These are phyloP conservation scores for Chloromonas sp. DNA, from an alignment of 163 green algal species.

Conservation along the genomic window DNA sequence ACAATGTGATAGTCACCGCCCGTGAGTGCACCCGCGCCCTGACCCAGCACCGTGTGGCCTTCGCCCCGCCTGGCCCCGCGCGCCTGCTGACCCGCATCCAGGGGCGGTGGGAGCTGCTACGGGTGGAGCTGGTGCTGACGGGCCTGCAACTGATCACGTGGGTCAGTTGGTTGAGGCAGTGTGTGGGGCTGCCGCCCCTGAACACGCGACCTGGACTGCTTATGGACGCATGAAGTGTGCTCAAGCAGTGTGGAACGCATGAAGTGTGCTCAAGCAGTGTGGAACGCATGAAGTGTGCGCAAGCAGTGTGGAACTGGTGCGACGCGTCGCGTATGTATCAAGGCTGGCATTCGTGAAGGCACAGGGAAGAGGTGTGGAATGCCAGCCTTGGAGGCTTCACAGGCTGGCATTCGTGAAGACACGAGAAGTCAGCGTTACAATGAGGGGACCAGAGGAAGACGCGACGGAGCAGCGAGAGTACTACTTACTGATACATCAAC, in stretches of 20 bases:
- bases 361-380: background rate
- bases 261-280: background rate
- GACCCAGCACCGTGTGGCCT: constrained; percentile 18
- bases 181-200: background rate
- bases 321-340: background rate
- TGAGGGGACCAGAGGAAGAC: too few relatives aligned
- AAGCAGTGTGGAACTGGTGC: background rate
- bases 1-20: constrained; percentile 62
- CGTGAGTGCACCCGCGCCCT: constrained; percentile 58
- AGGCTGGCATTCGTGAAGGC: background rate
- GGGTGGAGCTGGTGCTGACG: background rate
- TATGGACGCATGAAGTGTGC: background rate
- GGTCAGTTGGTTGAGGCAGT: background rate
- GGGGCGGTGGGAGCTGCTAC: background rate
- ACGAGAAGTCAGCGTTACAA: too few relatives aligned
- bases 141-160: background rate
- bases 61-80: background rate
- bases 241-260: background rate
- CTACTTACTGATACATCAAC: too few relatives aligned
- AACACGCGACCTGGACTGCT: background rate
- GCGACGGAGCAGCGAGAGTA: too few relatives aligned
- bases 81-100: background rate
- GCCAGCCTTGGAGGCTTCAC: too few relatives aligned
- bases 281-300: background rate
- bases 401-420: too few relatives aligned